Conservation (phyloP, 495 filamentous ascomycete genomes). For the Penicillium turbatum region DNA sequence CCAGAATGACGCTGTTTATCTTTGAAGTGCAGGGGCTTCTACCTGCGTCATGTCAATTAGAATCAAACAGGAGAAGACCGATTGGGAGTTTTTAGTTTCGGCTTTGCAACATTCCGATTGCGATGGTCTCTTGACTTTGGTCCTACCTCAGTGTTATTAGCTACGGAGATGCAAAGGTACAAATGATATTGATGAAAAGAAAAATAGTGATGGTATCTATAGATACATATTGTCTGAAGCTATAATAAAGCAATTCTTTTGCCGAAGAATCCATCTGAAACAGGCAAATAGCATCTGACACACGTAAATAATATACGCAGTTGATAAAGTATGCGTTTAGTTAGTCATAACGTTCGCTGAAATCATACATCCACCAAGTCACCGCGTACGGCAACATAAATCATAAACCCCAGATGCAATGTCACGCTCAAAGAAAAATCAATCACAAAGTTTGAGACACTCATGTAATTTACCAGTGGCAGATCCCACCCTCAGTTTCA, state of each 20-base stretch:
- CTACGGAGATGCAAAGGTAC: too few relatives aligned
- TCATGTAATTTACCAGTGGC: constrained; percentile 50
- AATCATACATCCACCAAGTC: not conserved
- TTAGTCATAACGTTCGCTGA: not conserved
- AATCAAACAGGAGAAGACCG: not conserved
- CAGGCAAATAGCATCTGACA: too few relatives aligned
- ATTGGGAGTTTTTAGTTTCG: too few relatives aligned
- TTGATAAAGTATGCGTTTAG: not conserved
- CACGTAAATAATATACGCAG: too few relatives aligned
- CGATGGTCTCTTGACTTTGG: too few relatives aligned
- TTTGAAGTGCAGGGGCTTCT: not conserved
- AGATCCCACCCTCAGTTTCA: constrained; percentile 74
- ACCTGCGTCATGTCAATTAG: not conserved
- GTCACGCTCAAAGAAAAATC: constrained; percentile 18
- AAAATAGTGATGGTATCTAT: too few relatives aligned
- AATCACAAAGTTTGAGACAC: not conserved
- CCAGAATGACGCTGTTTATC: not conserved
- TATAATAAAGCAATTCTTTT: too few relatives aligned
- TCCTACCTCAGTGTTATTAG: too few relatives aligned
- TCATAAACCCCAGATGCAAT: constrained; percentile 13
- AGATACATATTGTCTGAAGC: too few relatives aligned
- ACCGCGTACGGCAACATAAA: constrained; percentile 11
- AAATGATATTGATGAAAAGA: too few relatives aligned
- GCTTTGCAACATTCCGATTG: too few relatives aligned
- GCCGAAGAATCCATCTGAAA: too few relatives aligned